Evolutionary conservation across 768 basidiomycete genomes (phyloP).

Genomic region (Podaxis rugospora): DNA sequence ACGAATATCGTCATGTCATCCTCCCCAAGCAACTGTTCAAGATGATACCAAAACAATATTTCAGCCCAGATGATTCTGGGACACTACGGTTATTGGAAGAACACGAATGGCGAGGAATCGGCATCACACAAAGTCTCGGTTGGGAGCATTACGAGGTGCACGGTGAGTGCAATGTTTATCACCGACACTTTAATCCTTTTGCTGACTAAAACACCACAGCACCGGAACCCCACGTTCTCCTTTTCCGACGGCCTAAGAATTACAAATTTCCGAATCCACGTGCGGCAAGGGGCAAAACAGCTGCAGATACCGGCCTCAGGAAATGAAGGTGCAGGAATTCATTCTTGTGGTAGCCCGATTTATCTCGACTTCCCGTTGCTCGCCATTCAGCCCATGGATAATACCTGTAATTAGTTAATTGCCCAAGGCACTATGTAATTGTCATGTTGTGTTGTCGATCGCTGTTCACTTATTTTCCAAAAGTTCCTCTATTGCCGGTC

Average conservation of each 20-base stretch:
- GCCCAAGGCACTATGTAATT: slow-evolving; percentile 2
- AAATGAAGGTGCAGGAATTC: slow-evolving; percentile 10
- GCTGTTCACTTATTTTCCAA: background rate
- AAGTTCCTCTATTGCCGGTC: slow-evolving; percentile 2
- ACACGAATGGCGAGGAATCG: slow-evolving; percentile 93
- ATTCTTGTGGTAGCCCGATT: background rate
- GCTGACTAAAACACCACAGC: slow-evolving; percentile 36
- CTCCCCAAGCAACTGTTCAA: slow-evolving; percentile 93
- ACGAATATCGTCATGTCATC: slow-evolving; percentile 97
- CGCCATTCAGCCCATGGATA: background rate
- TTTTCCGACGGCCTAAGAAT: slow-evolving; percentile 82
- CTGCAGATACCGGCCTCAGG: slow-evolving; percentile 28
- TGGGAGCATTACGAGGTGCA: slow-evolving; percentile 99
- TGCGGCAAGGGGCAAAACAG: slow-evolving; percentile 29
- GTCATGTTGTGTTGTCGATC: slow-evolving; percentile 15
- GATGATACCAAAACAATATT: slow-evolving; percentile 84
- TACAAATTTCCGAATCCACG: slow-evolving; percentile 52
- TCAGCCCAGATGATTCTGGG: slow-evolving; percentile 69
- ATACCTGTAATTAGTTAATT: slow-evolving; percentile 1
- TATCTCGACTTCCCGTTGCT: background rate
- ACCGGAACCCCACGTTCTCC: slow-evolving; percentile 90
- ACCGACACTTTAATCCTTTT: background rate
- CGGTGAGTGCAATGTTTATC: slow-evolving; percentile 41
- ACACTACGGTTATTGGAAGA: slow-evolving; percentile 81
- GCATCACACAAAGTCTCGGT: slow-evolving; percentile 92